Conservation (phyloP, 176 grass and related monocot species). For the Triticum monococcum region DNA sequence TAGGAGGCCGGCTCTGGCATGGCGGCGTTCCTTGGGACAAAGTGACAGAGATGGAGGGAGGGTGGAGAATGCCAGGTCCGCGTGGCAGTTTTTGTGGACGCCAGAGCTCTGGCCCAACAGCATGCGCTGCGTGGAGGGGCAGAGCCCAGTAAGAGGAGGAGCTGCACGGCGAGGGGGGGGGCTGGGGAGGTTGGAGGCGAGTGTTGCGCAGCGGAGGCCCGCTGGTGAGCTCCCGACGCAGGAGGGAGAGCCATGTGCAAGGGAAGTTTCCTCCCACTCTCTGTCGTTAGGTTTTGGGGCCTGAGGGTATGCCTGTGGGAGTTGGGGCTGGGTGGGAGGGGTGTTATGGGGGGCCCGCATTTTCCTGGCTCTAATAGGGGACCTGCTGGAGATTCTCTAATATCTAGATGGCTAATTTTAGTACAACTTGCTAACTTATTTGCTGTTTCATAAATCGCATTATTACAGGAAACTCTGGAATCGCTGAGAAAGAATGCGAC, state of each 20-base stretch:
- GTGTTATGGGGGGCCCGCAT: background rate
- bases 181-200: background rate
- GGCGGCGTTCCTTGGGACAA: background rate
- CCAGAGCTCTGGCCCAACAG: background rate
- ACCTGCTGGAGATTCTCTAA: background rate
- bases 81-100: background rate
- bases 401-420: background rate
- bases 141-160: background rate
- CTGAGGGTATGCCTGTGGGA: too few relatives aligned
- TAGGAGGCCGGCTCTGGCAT: background rate
- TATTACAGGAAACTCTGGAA: constrained; percentile 76
- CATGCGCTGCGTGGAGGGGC: background rate
- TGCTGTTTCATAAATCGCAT: constrained; percentile 22
- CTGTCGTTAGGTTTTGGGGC: too few relatives aligned
- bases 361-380: background rate
- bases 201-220: background rate
- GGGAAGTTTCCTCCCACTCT: background rate
- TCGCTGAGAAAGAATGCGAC: constrained; percentile 75
- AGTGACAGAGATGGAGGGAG: background rate
- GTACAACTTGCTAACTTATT: constrained; percentile 2
- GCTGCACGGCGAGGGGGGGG: background rate
- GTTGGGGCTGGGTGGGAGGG: background rate
- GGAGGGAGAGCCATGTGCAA: background rate
- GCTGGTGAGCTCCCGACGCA: background rate
- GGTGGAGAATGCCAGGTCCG: background rate